Evolutionary conservation across 164 flowering plant genomes (phyloP).

Genomic region (Stephania japonica): DNA sequence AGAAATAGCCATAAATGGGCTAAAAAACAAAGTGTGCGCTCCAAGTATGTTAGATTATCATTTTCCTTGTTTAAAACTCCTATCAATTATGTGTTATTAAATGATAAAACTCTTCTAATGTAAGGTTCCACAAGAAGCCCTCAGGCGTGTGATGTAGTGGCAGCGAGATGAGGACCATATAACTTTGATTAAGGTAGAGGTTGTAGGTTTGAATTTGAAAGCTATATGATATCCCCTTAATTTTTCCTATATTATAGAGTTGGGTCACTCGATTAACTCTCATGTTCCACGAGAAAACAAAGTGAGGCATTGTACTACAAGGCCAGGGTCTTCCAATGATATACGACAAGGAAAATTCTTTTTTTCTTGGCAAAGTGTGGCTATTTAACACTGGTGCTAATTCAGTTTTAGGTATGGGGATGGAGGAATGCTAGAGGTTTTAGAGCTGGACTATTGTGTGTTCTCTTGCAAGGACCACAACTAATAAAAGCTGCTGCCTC

Average conservation of each 20-base stretch:
- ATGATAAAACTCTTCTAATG: no score
- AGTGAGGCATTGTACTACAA: not conserved
- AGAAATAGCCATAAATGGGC: no score
- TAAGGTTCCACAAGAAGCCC: no score
- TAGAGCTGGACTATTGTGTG: not conserved
- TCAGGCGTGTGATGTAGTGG: no score
- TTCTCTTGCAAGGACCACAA: not conserved
- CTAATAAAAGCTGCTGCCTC: not conserved
- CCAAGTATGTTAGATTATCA: no score
- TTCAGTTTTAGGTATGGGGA: not conserved
- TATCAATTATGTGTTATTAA: no score
- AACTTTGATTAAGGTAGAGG: no score
- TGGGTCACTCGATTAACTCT: not conserved
- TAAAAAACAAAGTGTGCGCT: no score
- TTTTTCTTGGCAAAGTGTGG: not conserved
- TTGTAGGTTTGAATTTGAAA: no score
- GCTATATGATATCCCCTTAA: no score
- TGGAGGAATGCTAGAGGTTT: not conserved
- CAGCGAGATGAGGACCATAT: no score
- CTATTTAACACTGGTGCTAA: not conserved
- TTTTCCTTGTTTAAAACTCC: no score
- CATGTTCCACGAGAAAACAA: not conserved
- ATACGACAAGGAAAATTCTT: not conserved
- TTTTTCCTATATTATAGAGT: not conserved
- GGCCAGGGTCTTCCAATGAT: not conserved